Evolutionary conservation across 371 early-diverging fungal genomes (phyloP), one percentile per base, ranked within the genome.

Genomic region (Mucor indicus): DNA sequence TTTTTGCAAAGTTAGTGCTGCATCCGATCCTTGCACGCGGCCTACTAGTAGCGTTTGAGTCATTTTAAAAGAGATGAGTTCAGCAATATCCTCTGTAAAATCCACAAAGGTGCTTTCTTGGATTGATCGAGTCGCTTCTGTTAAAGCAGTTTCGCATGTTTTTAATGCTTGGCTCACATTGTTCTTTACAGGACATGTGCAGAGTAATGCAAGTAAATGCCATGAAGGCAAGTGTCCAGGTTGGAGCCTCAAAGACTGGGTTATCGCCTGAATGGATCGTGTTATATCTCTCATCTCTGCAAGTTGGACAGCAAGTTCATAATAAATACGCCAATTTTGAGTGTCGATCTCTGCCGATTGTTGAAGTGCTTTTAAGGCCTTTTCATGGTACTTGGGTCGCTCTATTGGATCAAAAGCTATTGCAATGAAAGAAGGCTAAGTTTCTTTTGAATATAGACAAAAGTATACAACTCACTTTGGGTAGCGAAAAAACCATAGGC

Each of bases 201-300:
- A 72, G 17, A 91, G 57, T 33, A 95, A 71, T 0, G 81, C 86
- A 16, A 96, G 60, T 20, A 96, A 64, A 62, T 96, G 91, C 93
- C 93, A 96, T 1, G 92, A 87, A 4, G 87, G 79, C 15, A 87
- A 71, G 50, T 85, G 73, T 0, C 59, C 45, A 0, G 87, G 55
- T 23, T 91, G 80, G 30, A 80, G 40, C 27, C 65, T 63, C 10
- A 93, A 48, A 1, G 90, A 80, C 25, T 80, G 67, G 33, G 82
- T 85, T 12, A 87, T 67, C 3, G 71, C 53, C 10, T 55, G 53
- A 3, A 89, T 80, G 3, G 95, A 92, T 24, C 76, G 72, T 0
- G 66, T 38, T 30, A 90, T 78, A 55, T 92, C 87, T 15, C 93
- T 84, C 56, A 83, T 83, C 37, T 89, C 84, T 8, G 91, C 91